These are phyloP conservation scores for Meira miltonrushii DNA, from an alignment of 1,284 basidiomycete species.

Conservation along the genomic window DNA sequence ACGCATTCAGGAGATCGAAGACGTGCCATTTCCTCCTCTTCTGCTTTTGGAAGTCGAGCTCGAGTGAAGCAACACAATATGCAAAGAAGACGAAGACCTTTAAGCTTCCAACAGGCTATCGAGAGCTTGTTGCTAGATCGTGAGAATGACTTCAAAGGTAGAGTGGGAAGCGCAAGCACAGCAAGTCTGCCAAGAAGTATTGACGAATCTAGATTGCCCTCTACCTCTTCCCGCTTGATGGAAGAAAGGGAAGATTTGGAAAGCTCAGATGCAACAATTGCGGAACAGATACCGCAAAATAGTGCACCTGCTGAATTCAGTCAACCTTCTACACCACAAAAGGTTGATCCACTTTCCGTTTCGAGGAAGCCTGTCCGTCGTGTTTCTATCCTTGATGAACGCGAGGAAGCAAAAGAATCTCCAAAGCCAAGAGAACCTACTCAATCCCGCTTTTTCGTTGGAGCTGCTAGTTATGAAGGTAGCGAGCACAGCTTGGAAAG, in stretches of 20 bases:
- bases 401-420: too few relatives aligned
- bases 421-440: too few relatives aligned
- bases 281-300: neutral
- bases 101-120: slow-evolving; percentile 42
- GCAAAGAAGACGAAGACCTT: slow-evolving; percentile 27
- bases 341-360: too few relatives aligned
- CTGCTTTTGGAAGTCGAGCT: slow-evolving; percentile 39
- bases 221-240: neutral
- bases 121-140: slow-evolving; percentile 22
- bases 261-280: neutral
- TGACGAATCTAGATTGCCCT: neutral
- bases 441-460: too few relatives aligned
- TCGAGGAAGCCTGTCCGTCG: too few relatives aligned
- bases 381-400: too few relatives aligned
- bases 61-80: slow-evolving; percentile 40
- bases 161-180: neutral
- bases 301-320: slow-evolving; percentile 8
- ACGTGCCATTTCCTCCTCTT: slow-evolving; percentile 36
- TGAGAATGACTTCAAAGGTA: neutral
- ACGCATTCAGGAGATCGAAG: slow-evolving; percentile 18
- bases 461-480: too few relatives aligned
- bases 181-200: neutral
- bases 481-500: too few relatives aligned
- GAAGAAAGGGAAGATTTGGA: neutral
- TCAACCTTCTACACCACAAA: neutral